Evolutionary conservation across 106 monocot species (phyloP), one percentile per base, ranked within the genome.

Genomic region (Acanthochlamys bracteata): DNA sequence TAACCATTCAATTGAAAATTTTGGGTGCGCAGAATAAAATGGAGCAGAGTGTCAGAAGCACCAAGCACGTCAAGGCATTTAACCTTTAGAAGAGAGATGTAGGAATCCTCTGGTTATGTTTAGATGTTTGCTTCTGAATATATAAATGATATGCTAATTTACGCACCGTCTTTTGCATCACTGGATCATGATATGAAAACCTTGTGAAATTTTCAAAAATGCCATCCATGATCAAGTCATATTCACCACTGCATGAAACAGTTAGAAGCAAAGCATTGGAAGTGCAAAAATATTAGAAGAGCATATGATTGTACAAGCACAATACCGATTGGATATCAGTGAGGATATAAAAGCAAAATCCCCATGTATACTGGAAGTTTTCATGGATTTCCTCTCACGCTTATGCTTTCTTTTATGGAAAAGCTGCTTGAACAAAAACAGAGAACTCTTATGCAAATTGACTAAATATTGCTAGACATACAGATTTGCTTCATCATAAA

Each of bases 171-270:
- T 98, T 98, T 58, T 70, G 68, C 88, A 98, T 80, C 76, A 82
- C 55, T 52, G 96, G 96, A 67, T 98, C 96, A 66, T 88, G 91
- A 83, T 91, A 98, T 65, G 78, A 72, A 24, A 98, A 69, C 17
- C 70, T 71, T 45, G 90, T 69, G 74, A 88, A 81, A 69, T 98
- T 98, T 73, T 98, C 96, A 68, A 91, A 80, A 69, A 98, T 88
- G n/a, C 91, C 96, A 71, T 91, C 90, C 82, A 98, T 83, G n/a
- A 84, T 91, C 75, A 98, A 71, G 62, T 91, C 96, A 75, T 98
- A 85, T 64, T 98, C 91, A 76, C 91, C 96, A 70, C 96, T 98
- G 82, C 49, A 68, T 68, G 55, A 42, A 71, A 14, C 65, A 22
- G 39, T 54, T 69, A 25, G 21, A 61, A 61, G 55, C 11, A 63